phyloP scores from a whole-genome alignment of 371 early-diverging fungal genomes.

The Mucor plumbeus region DNA sequence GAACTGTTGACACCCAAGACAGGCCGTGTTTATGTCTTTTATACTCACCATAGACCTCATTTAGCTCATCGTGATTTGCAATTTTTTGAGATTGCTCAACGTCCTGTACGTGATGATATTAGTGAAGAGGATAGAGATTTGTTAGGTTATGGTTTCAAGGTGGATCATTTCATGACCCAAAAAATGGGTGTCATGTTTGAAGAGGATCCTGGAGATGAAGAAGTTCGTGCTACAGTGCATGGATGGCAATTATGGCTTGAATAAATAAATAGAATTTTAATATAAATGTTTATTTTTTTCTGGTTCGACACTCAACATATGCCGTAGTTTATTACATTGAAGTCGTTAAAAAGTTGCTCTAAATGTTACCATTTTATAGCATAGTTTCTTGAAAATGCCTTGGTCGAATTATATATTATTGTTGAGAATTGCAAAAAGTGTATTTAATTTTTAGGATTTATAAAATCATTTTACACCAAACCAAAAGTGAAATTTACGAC shows the following conservation, averaged over 20 bases:
- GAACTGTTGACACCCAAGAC: slow-evolving; percentile 63
- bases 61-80: slow-evolving; percentile 78
- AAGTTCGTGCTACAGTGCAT: slow-evolving; percentile 85
- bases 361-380: no score
- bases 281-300: no score
- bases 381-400: no score
- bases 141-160: slow-evolving; percentile 73
- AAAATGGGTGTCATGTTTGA: slow-evolving; percentile 88
- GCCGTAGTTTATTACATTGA: no score
- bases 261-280: slow-evolving; percentile 4
- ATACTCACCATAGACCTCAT: slow-evolving; percentile 73
- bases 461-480: no score
- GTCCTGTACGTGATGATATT: slow-evolving; percentile 38
- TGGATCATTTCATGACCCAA: slow-evolving; percentile 70
- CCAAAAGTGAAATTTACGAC: no score
- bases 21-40: slow-evolving; percentile 69
- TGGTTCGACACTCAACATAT: no score
- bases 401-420: no score
- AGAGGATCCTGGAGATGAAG: slow-evolving; percentile 83
- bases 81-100: slow-evolving; percentile 81
- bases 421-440: no score
- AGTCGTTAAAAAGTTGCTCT: no score
- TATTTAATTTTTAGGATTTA: no score
- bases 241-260: slow-evolving; percentile 66
- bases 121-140: slow-evolving; percentile 58